phyloP scores from a whole-genome alignment of 257 asterid species.

The Nemophila menziesii region DNA sequence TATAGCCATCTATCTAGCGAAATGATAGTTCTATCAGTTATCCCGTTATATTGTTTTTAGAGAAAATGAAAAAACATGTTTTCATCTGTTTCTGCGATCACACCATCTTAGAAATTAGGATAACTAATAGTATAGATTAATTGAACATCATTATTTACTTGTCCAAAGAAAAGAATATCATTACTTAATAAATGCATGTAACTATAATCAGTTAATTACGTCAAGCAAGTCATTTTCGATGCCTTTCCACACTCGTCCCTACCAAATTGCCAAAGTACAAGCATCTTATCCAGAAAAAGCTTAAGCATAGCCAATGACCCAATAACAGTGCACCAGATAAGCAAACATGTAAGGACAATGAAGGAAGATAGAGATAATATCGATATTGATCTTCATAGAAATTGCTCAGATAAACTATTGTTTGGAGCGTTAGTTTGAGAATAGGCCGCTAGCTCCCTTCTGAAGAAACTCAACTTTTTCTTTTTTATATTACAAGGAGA shows the following conservation, averaged over 20 bases:
- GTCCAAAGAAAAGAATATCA: no score
- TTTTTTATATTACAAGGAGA: no score
- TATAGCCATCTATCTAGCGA: no score
- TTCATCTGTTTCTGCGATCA: no score
- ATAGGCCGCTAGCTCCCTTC: not conserved
- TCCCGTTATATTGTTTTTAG: no score
- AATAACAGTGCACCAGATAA: constrained; percentile 6
- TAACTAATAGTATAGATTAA: no score
- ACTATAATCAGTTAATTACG: no score
- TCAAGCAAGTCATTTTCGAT: constrained; percentile 13
- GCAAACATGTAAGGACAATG: constrained; percentile 6
- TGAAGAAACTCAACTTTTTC: not conserved
- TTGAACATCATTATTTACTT: no score
- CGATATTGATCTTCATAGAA: not conserved
- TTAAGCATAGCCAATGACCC: constrained; percentile 10
- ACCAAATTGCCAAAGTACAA: constrained; percentile 12
- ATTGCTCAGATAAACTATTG: not conserved
- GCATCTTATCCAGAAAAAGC: constrained; percentile 16
- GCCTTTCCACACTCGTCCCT: constrained; percentile 1
- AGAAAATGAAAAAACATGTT: no score
- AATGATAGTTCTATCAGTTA: no score
- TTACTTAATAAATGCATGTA: no score
- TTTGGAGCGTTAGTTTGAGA: not conserved
- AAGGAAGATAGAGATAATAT: not conserved
- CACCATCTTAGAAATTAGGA: no score